A percentile compares a stretch with the other conserved stretches of the same genome.
phyloP scores from a whole-genome alignment of 495 filamentous ascomycete genomes.

The Umbilicaria muhlenbergii region DNA sequence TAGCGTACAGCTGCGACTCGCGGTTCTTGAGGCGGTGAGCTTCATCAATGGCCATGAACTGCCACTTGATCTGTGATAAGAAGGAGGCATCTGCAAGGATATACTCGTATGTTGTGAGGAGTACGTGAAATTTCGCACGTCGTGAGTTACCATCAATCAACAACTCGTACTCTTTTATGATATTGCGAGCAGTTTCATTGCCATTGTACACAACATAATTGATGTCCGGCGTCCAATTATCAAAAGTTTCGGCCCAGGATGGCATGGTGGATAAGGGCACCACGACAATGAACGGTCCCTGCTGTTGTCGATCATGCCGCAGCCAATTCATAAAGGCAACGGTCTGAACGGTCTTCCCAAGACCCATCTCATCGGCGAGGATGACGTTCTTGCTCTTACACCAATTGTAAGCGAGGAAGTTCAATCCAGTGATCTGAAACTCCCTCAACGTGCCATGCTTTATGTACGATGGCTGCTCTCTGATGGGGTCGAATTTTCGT shows the following conservation, averaged over 20 bases:
- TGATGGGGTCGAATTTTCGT: constrained; percentile 50
- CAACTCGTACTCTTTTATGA: constrained; percentile 77
- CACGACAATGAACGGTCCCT: constrained; percentile 91
- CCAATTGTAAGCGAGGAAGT: constrained; percentile 94
- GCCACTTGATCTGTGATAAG: constrained; percentile 83
- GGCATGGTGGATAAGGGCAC: constrained; percentile 93
- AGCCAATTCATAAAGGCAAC: constrained; percentile 97
- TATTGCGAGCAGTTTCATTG: constrained; percentile 61
- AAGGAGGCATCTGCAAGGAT: constrained; percentile 66
- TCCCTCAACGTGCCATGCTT: constrained; percentile 73
- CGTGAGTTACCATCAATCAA: constrained; percentile 68
- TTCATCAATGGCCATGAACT: constrained; percentile 91
- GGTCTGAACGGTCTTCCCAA: constrained; percentile 97
- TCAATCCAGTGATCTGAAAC: constrained; percentile 87
- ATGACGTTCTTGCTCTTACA: constrained; percentile 83
- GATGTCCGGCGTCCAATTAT: constrained; percentile 86
- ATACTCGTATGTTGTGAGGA: constrained; percentile 94
- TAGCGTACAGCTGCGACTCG: constrained; percentile 78
- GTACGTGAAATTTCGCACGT: constrained; percentile 82
- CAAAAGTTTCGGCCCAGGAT: constrained; percentile 95
- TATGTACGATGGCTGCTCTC: constrained; percentile 71
- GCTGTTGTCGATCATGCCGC: constrained; percentile 74
- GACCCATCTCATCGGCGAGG: constrained; percentile 94
- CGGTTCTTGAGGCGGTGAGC: constrained; percentile 94
- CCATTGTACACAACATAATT: constrained; percentile 97